Conservation (phyloP, 805 yeast genomes). For the Cyberlindnera maclurae region DNA sequence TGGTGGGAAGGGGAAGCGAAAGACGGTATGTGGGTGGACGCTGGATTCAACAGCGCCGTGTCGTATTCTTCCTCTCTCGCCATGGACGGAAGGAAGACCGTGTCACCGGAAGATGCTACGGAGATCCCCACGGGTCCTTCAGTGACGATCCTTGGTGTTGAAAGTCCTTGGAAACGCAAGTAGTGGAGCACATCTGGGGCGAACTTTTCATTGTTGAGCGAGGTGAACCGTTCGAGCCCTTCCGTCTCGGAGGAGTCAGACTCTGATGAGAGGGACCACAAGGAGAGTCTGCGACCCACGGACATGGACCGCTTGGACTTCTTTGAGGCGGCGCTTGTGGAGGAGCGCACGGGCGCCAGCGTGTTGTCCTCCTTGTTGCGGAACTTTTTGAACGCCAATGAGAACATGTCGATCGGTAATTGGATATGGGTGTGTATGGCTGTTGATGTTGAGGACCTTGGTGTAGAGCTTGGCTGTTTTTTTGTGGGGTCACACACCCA, state of each 20-base stretch:
- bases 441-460: too few species aligned
- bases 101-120: slow-evolving; percentile 28
- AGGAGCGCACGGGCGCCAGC: slow-evolving; percentile 1
- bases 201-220: slow-evolving; percentile 17
- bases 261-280: slow-evolving; percentile 12
- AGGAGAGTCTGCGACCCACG: slow-evolving; percentile 12
- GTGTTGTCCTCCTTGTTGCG: not conserved
- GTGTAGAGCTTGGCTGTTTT: too few species aligned
- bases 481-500: too few species aligned
- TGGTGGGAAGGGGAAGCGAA: too few species aligned
- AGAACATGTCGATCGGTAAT: not conserved
- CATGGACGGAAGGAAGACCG: slow-evolving; percentile 23
- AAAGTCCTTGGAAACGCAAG: slow-evolving; percentile 17
- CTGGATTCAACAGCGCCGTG: too few species aligned
- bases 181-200: slow-evolving; percentile 13
- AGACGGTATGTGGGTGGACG: too few species aligned
- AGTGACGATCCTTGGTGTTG: slow-evolving; percentile 14
- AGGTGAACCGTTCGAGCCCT: slow-evolving; percentile 15
- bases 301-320: slow-evolving; percentile 9
- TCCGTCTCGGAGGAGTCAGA: slow-evolving; percentile 5
- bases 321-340: slow-evolving; percentile 1
- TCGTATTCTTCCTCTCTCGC: not conserved
- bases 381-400: not conserved
- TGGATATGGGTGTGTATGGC: too few species aligned
- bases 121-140: slow-evolving; percentile 18